A percentile compares a stretch with the other conserved stretches of the same genome.
Evolutionary conservation across 257 asterid species (phyloP).

Genomic region (Solanum tarijense): DNA sequence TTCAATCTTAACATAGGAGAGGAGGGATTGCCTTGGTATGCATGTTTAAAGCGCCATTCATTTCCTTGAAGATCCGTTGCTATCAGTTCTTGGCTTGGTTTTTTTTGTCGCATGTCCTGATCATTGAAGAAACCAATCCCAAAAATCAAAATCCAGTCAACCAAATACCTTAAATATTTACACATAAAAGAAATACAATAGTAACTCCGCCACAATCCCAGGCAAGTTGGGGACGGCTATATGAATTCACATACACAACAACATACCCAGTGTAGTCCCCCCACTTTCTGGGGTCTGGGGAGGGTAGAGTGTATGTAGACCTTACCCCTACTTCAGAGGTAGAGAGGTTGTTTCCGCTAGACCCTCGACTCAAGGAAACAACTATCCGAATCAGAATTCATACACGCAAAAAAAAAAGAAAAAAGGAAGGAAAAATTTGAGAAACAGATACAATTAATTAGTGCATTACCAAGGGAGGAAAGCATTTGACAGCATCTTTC

Average conservation of each 20-base stretch:
- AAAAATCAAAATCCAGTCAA: neutral
- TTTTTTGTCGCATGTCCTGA: slow-evolving; percentile 53
- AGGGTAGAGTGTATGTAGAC: neutral
- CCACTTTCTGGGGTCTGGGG: neutral
- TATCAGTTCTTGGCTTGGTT: slow-evolving; percentile 48
- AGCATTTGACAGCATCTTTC: slow-evolving; percentile 64
- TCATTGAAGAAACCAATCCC: neutral
- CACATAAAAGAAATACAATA: neutral
- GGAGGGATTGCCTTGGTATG: slow-evolving; percentile 39
- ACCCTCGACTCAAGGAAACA: rapidly evolving
- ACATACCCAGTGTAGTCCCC: neutral
- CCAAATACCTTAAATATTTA: neutral
- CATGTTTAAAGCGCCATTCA: slow-evolving; percentile 70
- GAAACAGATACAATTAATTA: neutral
- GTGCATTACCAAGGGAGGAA: slow-evolving; percentile 65
- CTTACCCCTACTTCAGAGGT: neutral
- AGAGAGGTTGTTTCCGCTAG: neutral
- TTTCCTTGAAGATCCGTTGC: slow-evolving; percentile 58
- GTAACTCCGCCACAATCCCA: neutral
- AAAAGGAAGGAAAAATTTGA: neutral
- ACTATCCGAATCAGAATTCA: neutral
- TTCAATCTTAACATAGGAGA: neutral
- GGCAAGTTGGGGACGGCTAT: neutral
- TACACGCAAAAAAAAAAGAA: neutral
- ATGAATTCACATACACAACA: neutral